Evolutionary conservation across 2,329 filamentous ascomycete genomes (phyloP).

Genomic region (Beauveria varroae): DNA sequence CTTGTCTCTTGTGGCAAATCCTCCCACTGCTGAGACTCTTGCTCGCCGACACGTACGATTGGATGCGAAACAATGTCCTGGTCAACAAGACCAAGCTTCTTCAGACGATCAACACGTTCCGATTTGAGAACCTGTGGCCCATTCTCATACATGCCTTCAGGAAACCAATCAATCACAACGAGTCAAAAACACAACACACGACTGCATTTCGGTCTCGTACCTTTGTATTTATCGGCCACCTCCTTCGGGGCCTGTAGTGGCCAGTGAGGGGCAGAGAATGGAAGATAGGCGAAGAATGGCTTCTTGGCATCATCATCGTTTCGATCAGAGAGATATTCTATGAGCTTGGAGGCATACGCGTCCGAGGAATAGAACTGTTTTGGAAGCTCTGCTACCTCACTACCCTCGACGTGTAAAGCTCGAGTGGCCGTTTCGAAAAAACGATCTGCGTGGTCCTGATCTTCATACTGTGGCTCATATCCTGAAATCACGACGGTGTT

Average conservation of each 20-base stretch:
- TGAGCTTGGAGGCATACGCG: slow-evolving; percentile 44
- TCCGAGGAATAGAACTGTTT: slow-evolving; percentile 48
- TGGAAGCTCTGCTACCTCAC: slow-evolving; percentile 27
- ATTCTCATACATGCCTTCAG: slow-evolving; percentile 42
- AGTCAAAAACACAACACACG: too few relatives aligned
- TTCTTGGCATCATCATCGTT: slow-evolving; percentile 24
- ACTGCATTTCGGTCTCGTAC: slow-evolving; percentile 16
- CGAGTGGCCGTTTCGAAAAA: slow-evolving; percentile 24
- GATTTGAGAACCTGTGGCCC: slow-evolving; percentile 50
- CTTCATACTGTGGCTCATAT: slow-evolving; percentile 37
- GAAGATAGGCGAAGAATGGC: slow-evolving; percentile 53
- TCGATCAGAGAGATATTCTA: slow-evolving; percentile 45
- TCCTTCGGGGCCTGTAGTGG: slow-evolving; percentile 51
- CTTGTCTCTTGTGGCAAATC: slow-evolving; percentile 38
- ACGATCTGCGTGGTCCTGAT: slow-evolving; percentile 30
- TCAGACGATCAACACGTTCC: slow-evolving; percentile 45
- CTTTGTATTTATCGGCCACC: slow-evolving; percentile 48
- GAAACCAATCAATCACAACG: not conserved
- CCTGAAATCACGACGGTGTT: slow-evolving; percentile 16
- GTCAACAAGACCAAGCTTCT: slow-evolving; percentile 48
- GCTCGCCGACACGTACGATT: slow-evolving; percentile 34
- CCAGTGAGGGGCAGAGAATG: slow-evolving; percentile 58
- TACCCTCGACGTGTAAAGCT: slow-evolving; percentile 27
- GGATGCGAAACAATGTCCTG: slow-evolving; percentile 43
- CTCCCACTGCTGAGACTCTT: slow-evolving; percentile 38